phyloP scores from a whole-genome alignment of 768 basidiomycete species.

The Lactarius sanguifluus region DNA sequence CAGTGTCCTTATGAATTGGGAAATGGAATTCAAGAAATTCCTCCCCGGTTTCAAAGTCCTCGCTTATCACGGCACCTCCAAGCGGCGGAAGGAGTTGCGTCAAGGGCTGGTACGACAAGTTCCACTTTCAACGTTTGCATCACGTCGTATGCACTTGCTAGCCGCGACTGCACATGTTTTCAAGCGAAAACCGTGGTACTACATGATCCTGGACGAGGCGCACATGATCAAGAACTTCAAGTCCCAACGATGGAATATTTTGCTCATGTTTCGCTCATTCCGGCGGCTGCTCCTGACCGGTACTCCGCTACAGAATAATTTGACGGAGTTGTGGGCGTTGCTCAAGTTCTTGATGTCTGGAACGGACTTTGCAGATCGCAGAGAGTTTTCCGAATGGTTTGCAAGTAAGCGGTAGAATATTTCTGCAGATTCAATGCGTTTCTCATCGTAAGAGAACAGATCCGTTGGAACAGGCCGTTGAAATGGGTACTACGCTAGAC shows the following conservation, averaged over 20 bases:
- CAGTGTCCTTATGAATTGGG: slow-evolving; percentile 93
- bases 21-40: slow-evolving; percentile 97
- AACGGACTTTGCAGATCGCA: slow-evolving; percentile 83
- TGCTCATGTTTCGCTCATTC: slow-evolving; percentile 85
- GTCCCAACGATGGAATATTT: slow-evolving; percentile 89
- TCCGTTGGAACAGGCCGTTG: slow-evolving; percentile 92
- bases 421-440: not conserved
- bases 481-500: slow-evolving; percentile 72
- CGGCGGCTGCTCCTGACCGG: slow-evolving; percentile 90
- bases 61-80: slow-evolving; percentile 87
- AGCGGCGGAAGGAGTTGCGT: slow-evolving; percentile 85
- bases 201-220: slow-evolving; percentile 94
- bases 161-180: slow-evolving; percentile 88
- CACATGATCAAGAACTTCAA: slow-evolving; percentile 99
- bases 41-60: slow-evolving; percentile 83
- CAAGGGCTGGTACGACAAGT: slow-evolving; percentile 90
- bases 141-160: slow-evolving; percentile 91
- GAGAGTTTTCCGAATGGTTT: slow-evolving; percentile 96
- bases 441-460: slow-evolving; percentile 46
- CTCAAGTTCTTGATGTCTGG: slow-evolving; percentile 94
- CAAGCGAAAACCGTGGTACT: slow-evolving; percentile 92
- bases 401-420: slow-evolving; percentile 63
- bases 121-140: slow-evolving; percentile 94
- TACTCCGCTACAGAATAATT: slow-evolving; percentile 94
- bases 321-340: slow-evolving; percentile 94